Evolutionary conservation across 73 alveolate species (phyloP), one percentile per base, ranked within the genome.

Genomic region (Loxodes magnus): DNA sequence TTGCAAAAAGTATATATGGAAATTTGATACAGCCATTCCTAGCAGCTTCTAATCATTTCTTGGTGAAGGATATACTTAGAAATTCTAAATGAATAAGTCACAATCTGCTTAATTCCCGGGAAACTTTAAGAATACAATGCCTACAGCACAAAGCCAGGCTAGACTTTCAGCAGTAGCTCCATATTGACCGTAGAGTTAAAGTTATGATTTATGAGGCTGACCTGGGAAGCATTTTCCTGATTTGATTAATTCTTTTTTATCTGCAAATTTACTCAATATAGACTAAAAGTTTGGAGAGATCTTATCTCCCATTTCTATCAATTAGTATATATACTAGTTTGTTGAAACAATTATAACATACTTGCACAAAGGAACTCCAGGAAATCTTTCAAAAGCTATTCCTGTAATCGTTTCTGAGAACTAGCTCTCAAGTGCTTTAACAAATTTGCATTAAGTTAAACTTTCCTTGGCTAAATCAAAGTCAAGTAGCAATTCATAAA

Each of bases 1-100:
- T 38, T 46, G 57, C 48, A 79, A 43, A 26, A 79, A 43, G 56
- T 71, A 74, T 0, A 73, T 39, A 51, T 79, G 89, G 56, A 65
- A 71, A 21, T 59, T 66, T 0, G 94, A 27, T 17, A 63, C 37
- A 9, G 51, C 44, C 2, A 48, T 53, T 19, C 51, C 54, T 2
- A 63, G 22, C 7, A 46, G 14, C 1, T 12, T 21, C 10, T 46
- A 37, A 12, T 12, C n/a, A 12, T n/a, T 15, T 1, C 59, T n/a
- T 24, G 59, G 59, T 2, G 6, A 46, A n/a, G 16, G 59, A 19
- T 25, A 16, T n/a, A 41, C 43, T 24, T 46, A 25, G 43, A 46
- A 25, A 12, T 9, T 12, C 9, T 20, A 14, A 2, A 46, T 41
- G 2, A 12, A 46, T 10, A 46, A 25, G n/a, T 46, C 59, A 7